A percentile compares a stretch with the other conserved stretches of the same genome.
phyloP scores from a whole-genome alignment of 495 filamentous ascomycete species.

The Oidiodendron maius region DNA sequence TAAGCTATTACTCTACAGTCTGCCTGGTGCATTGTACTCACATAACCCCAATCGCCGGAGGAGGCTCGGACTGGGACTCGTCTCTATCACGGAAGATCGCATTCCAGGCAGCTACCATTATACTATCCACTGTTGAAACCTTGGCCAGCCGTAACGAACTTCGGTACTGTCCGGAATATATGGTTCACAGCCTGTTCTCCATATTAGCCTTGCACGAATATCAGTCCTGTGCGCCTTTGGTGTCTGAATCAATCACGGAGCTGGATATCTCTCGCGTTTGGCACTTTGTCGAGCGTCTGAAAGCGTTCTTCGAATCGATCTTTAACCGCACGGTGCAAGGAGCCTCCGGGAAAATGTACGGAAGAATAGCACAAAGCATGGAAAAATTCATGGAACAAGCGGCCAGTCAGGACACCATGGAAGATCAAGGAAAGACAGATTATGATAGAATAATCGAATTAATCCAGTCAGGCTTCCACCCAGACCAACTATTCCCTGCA shows the following conservation, averaged over 20 bases:
- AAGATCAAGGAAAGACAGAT: conserved; percentile 61
- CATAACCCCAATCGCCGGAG: conserved; percentile 85
- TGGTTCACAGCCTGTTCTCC: conserved; percentile 96
- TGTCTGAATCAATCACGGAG: conserved; percentile 82
- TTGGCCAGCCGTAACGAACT: conserved; percentile 77
- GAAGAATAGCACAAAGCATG: conserved; percentile 52
- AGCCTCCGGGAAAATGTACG: conserved; percentile 80
- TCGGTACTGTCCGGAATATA: conserved; percentile 87
- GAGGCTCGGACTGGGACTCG: conserved; percentile 61
- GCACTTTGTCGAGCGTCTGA: conserved; percentile 98
- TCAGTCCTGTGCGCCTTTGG: conserved; percentile 80
- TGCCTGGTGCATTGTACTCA: conserved; percentile 92
- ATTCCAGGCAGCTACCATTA: conserved; percentile 94
- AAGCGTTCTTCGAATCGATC: conserved; percentile 95
- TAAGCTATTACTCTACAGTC: conserved; percentile 96
- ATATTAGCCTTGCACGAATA: conserved; percentile 99
- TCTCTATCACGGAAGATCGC: conserved; percentile 95
- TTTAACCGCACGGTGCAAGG: conserved; percentile 91
- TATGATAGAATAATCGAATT: conserved; percentile 95
- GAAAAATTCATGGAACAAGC: conserved; percentile 35
- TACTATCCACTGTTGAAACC: conserved; percentile 93
- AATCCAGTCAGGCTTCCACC: conserved; percentile 98
- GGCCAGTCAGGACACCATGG: conserved; percentile 31
- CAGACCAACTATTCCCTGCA: conserved; percentile 93
- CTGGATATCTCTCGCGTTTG: conserved; percentile 92